Percentiles rank a stretch among this genome's conserved stretches.
phyloP scores from a whole-genome alignment of 495 filamentous ascomycete genomes.

The Neurospora intermedia region DNA sequence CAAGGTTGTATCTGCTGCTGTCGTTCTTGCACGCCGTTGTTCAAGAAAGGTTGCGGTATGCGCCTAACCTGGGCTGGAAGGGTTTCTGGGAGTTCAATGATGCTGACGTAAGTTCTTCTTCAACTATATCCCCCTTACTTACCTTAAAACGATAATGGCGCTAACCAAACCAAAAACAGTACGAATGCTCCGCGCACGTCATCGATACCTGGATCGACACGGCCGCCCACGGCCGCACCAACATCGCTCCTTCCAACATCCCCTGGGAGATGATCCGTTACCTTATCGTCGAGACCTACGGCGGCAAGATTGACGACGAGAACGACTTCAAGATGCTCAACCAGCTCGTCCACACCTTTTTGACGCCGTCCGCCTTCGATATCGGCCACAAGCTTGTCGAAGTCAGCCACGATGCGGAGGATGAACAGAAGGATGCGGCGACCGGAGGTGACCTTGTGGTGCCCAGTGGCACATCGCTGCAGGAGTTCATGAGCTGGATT shows the following conservation, averaged over 20 bases:
- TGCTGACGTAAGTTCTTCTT: conserved; percentile 68
- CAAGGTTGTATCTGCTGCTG: conserved; percentile 81
- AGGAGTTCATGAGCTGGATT: conserved; percentile 87
- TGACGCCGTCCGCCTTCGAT: conserved; percentile 84
- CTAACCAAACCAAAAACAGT: conserved; percentile 40
- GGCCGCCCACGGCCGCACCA: conserved; percentile 71
- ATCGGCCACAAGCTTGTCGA: conserved; percentile 75
- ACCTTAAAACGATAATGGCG: background rate
- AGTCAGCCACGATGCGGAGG: conserved; percentile 22
- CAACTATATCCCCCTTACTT: background rate
- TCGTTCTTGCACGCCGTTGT: conserved; percentile 94
- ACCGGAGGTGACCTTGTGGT: conserved; percentile 49
- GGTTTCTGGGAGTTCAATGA: conserved; percentile 99
- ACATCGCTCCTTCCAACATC: conserved; percentile 84
- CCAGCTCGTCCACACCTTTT: conserved; percentile 58
- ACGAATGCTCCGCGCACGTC: conserved; percentile 92
- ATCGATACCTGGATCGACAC: conserved; percentile 91
- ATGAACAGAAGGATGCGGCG: conserved; percentile 11
- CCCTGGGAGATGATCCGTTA: conserved; percentile 96
- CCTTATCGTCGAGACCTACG: conserved; percentile 87
- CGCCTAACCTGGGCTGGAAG: conserved; percentile 92
- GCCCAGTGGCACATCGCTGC: conserved; percentile 67
- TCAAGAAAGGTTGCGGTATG: conserved; percentile 91
- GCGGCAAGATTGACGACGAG: conserved; percentile 92
- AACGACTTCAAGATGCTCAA: conserved; percentile 69